Conservation (phyloP, 805 yeast species). For the Candida berthetii region DNA sequence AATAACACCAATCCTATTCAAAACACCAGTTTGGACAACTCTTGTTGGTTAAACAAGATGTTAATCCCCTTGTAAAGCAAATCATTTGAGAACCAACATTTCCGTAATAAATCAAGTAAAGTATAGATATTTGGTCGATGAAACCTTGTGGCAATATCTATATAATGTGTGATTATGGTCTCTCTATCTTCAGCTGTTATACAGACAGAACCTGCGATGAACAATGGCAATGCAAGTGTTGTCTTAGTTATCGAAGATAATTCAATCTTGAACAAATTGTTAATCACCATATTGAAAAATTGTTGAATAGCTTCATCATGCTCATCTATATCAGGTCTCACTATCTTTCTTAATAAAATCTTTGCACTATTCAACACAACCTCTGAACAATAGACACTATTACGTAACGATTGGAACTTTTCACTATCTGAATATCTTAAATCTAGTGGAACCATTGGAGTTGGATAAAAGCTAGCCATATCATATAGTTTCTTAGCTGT, state of each 20-base stretch:
- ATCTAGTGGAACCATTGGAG: slow-evolving; percentile 13
- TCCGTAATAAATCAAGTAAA: slow-evolving; percentile 7
- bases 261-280: slow-evolving; percentile 5
- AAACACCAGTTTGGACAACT: not conserved
- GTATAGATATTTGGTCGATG: slow-evolving; percentile 11
- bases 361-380: slow-evolving; percentile 13
- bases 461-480: slow-evolving; percentile 9
- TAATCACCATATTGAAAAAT: slow-evolving; percentile 5
- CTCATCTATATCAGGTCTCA: slow-evolving; percentile 4
- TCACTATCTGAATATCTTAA: slow-evolving; percentile 5
- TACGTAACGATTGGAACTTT: slow-evolving; percentile 9
- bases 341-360: slow-evolving; percentile 10
- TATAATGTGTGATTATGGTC: slow-evolving; percentile 4
- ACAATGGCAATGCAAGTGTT: slow-evolving; percentile 11
- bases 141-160: slow-evolving; percentile 6
- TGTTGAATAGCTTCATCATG: slow-evolving; percentile 5
- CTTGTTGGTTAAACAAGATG: not conserved
- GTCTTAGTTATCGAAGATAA: slow-evolving; percentile 5
- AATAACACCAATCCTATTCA: too few relatives aligned
- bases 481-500: slow-evolving; percentile 12
- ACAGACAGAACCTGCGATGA: slow-evolving; percentile 12
- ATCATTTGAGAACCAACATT: not conserved
- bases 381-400: slow-evolving; percentile 12
- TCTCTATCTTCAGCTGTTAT: slow-evolving; percentile 5
- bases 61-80: not conserved